Base-by-base conservation (phyloP, 192 early-diverging fungal genomes). In the Entophlyctis luteolus region DNA sequence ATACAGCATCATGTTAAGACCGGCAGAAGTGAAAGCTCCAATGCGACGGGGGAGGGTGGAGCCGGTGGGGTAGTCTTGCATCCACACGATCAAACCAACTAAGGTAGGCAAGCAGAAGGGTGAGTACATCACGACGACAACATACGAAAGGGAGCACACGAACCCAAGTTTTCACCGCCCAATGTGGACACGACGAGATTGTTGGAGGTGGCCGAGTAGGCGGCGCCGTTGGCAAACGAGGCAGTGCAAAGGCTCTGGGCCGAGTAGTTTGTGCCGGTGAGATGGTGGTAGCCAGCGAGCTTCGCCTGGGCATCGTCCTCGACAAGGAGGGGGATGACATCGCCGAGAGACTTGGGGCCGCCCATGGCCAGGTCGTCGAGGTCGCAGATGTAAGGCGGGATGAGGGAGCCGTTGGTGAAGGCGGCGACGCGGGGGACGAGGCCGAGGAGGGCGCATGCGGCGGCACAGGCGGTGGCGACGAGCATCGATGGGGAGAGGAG, bases 61-160 rank as follows among this genome's bases (percentile, higher is more conserved):
- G 8, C 31, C 4, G 18, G 23, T 42, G 12, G 55, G 55, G 32
- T 32, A 50, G 33, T 49, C 48, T 36, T 71, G 69, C 27, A 69
- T 46, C 69, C 69, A 71, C 14, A 71, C 59, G 52, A 71, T 69
- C 48, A 71, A 25, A 22, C 69, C 69, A 27, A 71, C 37, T n/a
- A 60, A 55, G 18, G 16, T 52, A 25, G 5, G 25, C 12, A 45
- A 45, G 10, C n/a, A 45, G 42, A 45, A 45, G n/a, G n/a, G n/a
- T n/a, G n/a, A n/a, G n/a, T n/a, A n/a, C n/a, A n/a, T n/a, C n/a
- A n/a, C n/a, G 50, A 52, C 27, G n/a, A n/a, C n/a, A n/a, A n/a
- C n/a, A n/a, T 12, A 25, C 49, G 12, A 28, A 8, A 6, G 8
- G 49, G 28, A 52, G 28, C 5, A 18, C 22, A 52, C 25, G 18